phyloP scores from a whole-genome alignment of 805 yeast species.

The Yarrowia phangngaensis region DNA sequence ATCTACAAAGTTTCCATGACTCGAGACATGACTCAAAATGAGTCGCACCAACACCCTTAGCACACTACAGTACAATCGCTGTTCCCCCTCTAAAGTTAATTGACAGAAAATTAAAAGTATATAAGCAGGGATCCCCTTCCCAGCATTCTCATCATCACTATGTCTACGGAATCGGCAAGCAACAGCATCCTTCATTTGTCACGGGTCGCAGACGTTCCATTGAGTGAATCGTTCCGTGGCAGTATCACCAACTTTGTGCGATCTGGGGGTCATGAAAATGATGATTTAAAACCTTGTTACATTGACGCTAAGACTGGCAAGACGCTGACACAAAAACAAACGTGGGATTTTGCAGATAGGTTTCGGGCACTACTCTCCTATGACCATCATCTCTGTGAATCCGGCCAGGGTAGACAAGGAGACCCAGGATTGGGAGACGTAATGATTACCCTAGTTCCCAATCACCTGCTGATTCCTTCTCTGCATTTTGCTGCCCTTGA shows the following conservation, averaged over 20 bases:
- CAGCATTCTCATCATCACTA: too few species aligned
- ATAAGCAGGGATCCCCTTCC: too few species aligned
- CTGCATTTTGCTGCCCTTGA: conserved; percentile 16
- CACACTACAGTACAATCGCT: too few species aligned
- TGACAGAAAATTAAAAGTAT: too few species aligned
- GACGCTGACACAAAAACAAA: conserved; percentile 15
- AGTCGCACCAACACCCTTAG: too few species aligned
- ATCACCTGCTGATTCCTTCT: conserved; percentile 21
- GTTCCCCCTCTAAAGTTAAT: too few species aligned
- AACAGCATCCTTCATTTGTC: conserved; percentile 4
- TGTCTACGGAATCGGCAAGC: too few species aligned
- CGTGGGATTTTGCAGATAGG: conserved; percentile 14
- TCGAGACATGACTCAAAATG: too few species aligned
- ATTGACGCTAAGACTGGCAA: conserved; percentile 18
- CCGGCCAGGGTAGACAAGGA: conserved; percentile 1
- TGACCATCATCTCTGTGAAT: conserved; percentile 4
- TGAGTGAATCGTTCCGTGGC: not conserved
- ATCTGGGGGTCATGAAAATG: conserved; percentile 7
- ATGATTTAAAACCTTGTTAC: conserved; percentile 12
- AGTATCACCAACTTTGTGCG: conserved; percentile 12
- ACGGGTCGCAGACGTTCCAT: conserved; percentile 2
- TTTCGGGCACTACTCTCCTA: conserved; percentile 8
- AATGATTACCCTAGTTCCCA: conserved; percentile 18
- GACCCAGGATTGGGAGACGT: conserved; percentile 12
- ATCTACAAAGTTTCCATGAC: too few species aligned